These are phyloP conservation scores for Solanum sejunctum DNA, from an alignment of 257 asterid species.

Conservation along the genomic window DNA sequence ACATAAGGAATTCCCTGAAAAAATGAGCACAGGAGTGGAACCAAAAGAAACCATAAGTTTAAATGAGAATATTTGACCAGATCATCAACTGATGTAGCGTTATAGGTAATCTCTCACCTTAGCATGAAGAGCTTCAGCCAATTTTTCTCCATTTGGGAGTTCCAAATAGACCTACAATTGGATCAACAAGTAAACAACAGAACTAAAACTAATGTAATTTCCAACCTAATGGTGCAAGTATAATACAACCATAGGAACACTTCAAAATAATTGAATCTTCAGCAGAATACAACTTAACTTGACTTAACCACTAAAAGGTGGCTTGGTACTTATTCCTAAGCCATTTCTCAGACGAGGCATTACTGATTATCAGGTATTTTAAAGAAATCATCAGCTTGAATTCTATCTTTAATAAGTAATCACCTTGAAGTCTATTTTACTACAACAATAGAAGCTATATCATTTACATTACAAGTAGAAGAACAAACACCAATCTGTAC, in stretches of 20 bases:
- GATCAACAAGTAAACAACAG: not conserved
- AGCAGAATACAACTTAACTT: not conserved
- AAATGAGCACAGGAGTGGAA: slow-evolving; percentile 6
- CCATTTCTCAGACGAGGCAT: not conserved
- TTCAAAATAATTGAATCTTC: not conserved
- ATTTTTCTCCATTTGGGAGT: slow-evolving; percentile 60
- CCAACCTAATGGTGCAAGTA: not conserved
- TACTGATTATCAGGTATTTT: not conserved
- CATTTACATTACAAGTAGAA: not conserved
- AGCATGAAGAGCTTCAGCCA: slow-evolving; percentile 77
- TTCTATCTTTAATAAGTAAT: not conserved
- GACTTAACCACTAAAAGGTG: not conserved
- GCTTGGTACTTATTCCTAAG: not conserved
- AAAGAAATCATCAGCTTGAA: not conserved
- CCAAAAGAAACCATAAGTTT: not conserved
- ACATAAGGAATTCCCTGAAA: slow-evolving; percentile 81
- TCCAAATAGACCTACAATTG: slow-evolving; percentile 80
- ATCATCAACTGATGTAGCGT: not conserved
- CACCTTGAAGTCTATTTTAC: not conserved
- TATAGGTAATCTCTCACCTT: slow-evolving; percentile 38
- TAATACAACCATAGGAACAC: not conserved
- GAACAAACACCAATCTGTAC: not conserved
- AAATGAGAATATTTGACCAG: not conserved
- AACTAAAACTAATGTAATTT: not conserved
- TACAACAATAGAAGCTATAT: not conserved